phyloP scores from a whole-genome alignment of 2,329 filamentous ascomycete genomes.

The Colletotrichum sp. region DNA sequence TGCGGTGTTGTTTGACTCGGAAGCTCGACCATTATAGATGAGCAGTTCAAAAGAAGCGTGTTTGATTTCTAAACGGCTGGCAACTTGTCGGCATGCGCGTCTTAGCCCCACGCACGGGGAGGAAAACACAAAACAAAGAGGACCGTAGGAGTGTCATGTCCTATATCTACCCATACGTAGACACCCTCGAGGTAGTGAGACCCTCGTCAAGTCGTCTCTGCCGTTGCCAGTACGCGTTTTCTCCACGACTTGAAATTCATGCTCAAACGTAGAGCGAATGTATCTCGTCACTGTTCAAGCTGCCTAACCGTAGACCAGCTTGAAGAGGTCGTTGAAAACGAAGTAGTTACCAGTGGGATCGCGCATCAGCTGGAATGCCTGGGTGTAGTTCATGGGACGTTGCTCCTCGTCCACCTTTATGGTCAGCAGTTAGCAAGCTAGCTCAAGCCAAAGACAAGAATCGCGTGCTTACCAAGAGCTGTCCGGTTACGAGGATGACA shows the following conservation, averaged over 20 bases:
- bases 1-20: background rate
- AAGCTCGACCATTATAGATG: background rate
- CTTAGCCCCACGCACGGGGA: background rate
- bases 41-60: background rate
- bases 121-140: background rate
- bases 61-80: background rate
- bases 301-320: conserved; percentile 73
- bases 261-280: background rate
- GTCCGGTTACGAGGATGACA: conserved; percentile 87
- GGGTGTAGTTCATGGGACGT: conserved; percentile 88
- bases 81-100: background rate
- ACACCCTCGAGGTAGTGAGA: background rate
- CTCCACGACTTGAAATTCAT: background rate
- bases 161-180: background rate
- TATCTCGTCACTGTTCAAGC: background rate
- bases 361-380: conserved; percentile 84
- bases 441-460: background rate
- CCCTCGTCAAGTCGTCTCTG: background rate
- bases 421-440: background rate
- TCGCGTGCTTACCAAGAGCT: conserved; percentile 71
- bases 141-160: background rate
- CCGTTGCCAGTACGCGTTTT: background rate
- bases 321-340: conserved; percentile 95
- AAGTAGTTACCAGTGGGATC: conserved; percentile 74
- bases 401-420: conserved; percentile 84